Percentiles rank a stretch among this genome's conserved stretches.
Conservation (phyloP, 78 protist genomes). For the Dictyostelium citrinum region DNA sequence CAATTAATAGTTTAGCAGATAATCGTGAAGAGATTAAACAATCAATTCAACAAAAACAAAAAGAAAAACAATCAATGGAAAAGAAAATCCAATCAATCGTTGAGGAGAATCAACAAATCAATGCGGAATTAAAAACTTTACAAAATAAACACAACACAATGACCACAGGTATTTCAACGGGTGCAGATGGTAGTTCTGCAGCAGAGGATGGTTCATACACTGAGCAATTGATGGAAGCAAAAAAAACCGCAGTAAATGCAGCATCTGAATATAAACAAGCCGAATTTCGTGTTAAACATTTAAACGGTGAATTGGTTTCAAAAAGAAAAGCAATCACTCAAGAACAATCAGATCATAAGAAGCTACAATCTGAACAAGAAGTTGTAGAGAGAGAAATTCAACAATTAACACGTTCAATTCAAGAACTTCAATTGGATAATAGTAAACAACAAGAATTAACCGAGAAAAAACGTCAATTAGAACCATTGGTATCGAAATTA, state of each 20-base stretch:
- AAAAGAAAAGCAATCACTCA: neutral
- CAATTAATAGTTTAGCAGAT: neutral
- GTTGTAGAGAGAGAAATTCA: conserved; percentile 39
- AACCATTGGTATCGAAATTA: conserved; percentile 26
- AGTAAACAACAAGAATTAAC: conserved; percentile 7
- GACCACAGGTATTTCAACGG: conserved; percentile 53
- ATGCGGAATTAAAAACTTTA: conserved; percentile 9
- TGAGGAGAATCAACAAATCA: conserved; percentile 18
- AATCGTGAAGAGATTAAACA: neutral
- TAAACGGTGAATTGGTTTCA: neutral
- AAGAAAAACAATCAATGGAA: neutral
- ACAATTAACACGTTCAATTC: neutral
- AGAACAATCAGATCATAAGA: conserved; percentile 35
- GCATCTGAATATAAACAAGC: conserved; percentile 57
- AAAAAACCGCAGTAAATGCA: conserved; percentile 43
- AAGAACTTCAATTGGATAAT: neutral
- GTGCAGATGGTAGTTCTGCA: neutral
- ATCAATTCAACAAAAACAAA: conserved; percentile 41
- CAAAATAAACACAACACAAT: conserved; percentile 43
- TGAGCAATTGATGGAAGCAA: conserved; percentile 75
- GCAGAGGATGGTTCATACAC: conserved; percentile 58
- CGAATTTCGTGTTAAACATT: conserved; percentile 54
- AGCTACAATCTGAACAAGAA: neutral
- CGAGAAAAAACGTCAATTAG: neutral
- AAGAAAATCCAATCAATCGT: conserved; percentile 37